phyloP scores from a whole-genome alignment of 2,329 filamentous ascomycete species.

The Tolypocladium inflatum region DNA sequence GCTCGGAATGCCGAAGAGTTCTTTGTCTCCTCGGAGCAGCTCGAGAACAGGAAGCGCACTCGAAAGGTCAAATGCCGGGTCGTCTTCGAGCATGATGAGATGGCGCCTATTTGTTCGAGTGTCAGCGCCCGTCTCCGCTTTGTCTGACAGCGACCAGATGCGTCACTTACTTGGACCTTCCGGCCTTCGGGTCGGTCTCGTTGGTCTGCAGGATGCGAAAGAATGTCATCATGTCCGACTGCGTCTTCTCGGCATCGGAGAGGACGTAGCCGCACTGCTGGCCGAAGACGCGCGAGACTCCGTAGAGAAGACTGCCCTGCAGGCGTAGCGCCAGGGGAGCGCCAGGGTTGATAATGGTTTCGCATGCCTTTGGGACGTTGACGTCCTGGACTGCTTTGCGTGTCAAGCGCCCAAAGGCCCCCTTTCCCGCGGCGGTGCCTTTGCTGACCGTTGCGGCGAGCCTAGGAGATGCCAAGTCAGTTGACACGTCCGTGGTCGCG shows the following conservation, averaged over 20 bases:
- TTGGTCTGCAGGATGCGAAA: slow-evolving; percentile 43
- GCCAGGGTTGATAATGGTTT: slow-evolving; percentile 72
- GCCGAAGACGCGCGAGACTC: slow-evolving; percentile 73
- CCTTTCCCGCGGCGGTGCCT: slow-evolving; percentile 63
- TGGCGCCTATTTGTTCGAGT: slow-evolving; percentile 44
- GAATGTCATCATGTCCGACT: slow-evolving; percentile 62
- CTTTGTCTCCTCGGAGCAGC: slow-evolving; percentile 24
- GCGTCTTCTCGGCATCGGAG: slow-evolving; percentile 65
- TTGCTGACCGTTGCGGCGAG: slow-evolving; percentile 83
- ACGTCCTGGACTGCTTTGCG: slow-evolving; percentile 84
- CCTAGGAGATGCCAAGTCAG: slow-evolving; percentile 41
- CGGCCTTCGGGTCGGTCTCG: slow-evolving; percentile 60
- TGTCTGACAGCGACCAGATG: slow-evolving; percentile 21
- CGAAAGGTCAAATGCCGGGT: slow-evolving; percentile 58
- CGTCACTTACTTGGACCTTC: slow-evolving; percentile 57
- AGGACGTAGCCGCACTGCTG: slow-evolving; percentile 86
- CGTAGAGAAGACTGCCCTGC: slow-evolving; percentile 81
- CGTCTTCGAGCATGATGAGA: slow-evolving; percentile 70
- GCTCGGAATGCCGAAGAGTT: slow-evolving; percentile 21
- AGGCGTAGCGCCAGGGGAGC: slow-evolving; percentile 84
- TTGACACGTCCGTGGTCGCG: background rate
- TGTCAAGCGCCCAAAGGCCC: slow-evolving; percentile 61
- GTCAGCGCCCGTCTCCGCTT: slow-evolving; percentile 11
- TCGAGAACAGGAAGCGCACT: slow-evolving; percentile 21
- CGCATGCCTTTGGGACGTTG: slow-evolving; percentile 75